Base-by-base conservation (phyloP, 352 stramenopile species). In the Phytophthora ohioensis region DNA sequence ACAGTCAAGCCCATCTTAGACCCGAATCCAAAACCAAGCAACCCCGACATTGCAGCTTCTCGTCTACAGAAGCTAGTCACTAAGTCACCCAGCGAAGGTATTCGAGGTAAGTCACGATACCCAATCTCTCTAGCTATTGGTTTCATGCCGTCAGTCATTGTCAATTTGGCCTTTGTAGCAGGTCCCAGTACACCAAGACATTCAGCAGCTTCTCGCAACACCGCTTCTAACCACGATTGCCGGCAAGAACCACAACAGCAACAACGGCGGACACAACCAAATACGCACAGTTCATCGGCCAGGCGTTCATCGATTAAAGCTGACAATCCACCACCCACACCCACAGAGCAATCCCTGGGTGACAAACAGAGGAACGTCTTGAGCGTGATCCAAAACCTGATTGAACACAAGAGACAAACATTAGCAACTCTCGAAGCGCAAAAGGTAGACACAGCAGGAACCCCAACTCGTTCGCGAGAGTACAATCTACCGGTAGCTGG, bases 361-460 rank as follows among this genome's bases (percentile, higher is more conserved):
- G 69, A 81, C 46, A 91, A 91, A 63, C 83, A 93, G 63, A 76
- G 75, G 35, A 91, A 88, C 34, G 80, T 91, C 58, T 76, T 91
- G 47, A 87, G 64, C 54, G 83, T 91, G 35, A 91, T 93, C 71
- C 84, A 93, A 51, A 93, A 82, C 57, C 80, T 93, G 60, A 93
- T 93, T 48, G 78, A 91, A 48, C 85, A 91, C 76, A 93, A 93
- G 70, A 82, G 85, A 63, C 81, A 91, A 39, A 90, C 81, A 0
- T 64, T 93, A 35, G 79, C 79, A 54, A 85, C 80, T 0, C 76
- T 93, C 13, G 71, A 78, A 38, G 61, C 57, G 4, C 77, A 79
- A 53, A 62, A 70, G 13, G 41, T 49, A 52, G 55, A 45, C 11
- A 12, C 48, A 36, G 11, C 62, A 17, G 54, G 41, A 39, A 59